Base-by-base conservation (phyloP, 371 early-diverging fungal genomes). In the Smittium culicis region DNA sequence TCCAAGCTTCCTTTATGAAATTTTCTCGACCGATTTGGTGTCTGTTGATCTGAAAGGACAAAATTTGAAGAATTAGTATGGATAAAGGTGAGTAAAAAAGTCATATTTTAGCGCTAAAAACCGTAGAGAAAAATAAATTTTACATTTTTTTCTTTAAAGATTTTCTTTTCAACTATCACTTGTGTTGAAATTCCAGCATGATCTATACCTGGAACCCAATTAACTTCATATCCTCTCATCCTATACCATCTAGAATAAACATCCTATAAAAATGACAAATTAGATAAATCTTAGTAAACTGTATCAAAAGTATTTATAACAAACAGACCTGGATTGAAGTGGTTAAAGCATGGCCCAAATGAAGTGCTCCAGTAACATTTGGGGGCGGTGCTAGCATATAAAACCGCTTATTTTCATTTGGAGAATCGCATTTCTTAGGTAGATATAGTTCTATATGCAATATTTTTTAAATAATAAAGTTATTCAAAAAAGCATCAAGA, bases 101-200 rank as follows among this genome's bases (percentile, higher is more conserved):
- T 60, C 11, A 20, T 11, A 33, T 11, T 60, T 60, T 33, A 11
- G 34, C 5, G 20, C 5, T 34, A 30, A 60, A 5, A 60, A 33
- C 20, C 20, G 20, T 11, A 30, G 20, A 11, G 30, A 20, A 33
- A 30, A 33, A 33, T 11, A 60, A 60, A 33, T 25, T 57, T 34
- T 54, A 65, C 66, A 5, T 87, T 83, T 31, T 77, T 72, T 66
- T 94, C 89, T 71, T 87, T 87, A 84, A 83, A 84, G 64, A 99
- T 74, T 69, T 86, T 85, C 83, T 96, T 98, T 74, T 99, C 99
- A 14, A 99, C 99, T 28, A 99, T 98, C 30, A 92, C 83, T 74
- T 99, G 99, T 61, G 96, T 94, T 28, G 99, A 92, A 71, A 99
- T 99, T 75, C 99, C 99, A 8, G 99, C 99, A 76, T 99, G 99